Percentiles rank a stretch among this genome's conserved stretches.
Conservation (phyloP, 2,329 filamentous ascomycete genomes). For the Penicillium hordei region DNA sequence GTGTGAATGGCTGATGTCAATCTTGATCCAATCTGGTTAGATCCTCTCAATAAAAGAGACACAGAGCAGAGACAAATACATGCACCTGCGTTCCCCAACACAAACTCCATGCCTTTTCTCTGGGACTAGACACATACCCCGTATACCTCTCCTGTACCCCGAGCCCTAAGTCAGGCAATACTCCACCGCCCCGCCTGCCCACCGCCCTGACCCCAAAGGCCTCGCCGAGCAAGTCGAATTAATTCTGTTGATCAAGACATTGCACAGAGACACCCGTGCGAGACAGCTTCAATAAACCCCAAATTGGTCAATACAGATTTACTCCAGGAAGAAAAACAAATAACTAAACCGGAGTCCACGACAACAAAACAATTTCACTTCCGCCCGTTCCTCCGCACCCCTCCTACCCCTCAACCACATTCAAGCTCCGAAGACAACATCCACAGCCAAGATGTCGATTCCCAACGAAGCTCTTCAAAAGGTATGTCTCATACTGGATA, state of each 20-base stretch:
- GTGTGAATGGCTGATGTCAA: not conserved
- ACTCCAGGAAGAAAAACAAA: not conserved
- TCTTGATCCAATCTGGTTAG: not conserved
- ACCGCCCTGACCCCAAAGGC: constrained; percentile 7
- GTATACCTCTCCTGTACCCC: not conserved
- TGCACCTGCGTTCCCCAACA: not conserved
- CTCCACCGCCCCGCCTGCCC: not conserved
- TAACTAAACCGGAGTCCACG: not conserved
- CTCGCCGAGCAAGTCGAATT: constrained; percentile 3
- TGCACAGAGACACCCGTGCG: not conserved
- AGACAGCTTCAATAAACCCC: not conserved
- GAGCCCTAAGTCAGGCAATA: constrained; percentile 9
- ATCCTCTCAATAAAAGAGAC: not conserved
- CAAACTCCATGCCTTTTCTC: not conserved
- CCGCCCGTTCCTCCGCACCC: constrained; percentile 11
- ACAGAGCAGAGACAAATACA: not conserved
- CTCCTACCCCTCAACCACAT: constrained; percentile 13
- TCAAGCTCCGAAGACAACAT: constrained; percentile 11
- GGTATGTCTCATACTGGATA: constrained; percentile 51
- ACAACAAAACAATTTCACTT: not conserved
- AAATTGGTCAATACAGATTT: not conserved
- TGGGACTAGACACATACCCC: not conserved
- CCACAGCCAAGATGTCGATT: constrained; percentile 70
- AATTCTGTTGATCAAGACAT: constrained; percentile 4
- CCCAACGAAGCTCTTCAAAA: constrained; percentile 92